Percentiles rank a stretch among this genome's conserved stretches.
These are phyloP conservation scores for Bremia lactucae DNA, from an alignment of 352 stramenopile genomes.

Conservation along the genomic window DNA sequence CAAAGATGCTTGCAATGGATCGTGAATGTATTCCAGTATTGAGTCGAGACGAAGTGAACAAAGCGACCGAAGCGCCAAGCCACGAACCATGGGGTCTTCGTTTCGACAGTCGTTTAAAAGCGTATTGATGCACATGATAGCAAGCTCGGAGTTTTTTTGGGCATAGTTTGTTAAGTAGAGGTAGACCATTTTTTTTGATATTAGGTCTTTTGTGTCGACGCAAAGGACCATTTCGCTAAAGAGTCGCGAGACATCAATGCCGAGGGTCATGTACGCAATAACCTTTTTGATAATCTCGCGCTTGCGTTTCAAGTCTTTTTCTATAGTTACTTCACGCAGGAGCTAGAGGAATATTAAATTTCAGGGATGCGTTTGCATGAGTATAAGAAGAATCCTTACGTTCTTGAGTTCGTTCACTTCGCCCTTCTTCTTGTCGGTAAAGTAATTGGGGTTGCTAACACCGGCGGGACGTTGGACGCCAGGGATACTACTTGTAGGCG, in stretches of 20 bases:
- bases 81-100: conserved; percentile 97
- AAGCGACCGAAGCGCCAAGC: conserved; percentile 93
- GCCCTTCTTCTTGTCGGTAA: conserved; percentile 90
- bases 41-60: conserved; percentile 93
- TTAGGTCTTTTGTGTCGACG: conserved; percentile 95
- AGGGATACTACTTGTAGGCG: conserved; percentile 7
- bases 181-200: conserved; percentile 99
- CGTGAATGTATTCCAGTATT: conserved; percentile 97
- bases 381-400: conserved; percentile 31
- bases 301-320: conserved; percentile 95
- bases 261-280: conserved; percentile 99
- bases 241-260: conserved; percentile 97
- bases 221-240: conserved; percentile 99
- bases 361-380: neutral
- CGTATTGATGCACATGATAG: conserved; percentile 99
- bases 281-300: conserved; percentile 99
- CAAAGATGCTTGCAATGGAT: conserved; percentile 87
- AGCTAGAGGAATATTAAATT: conserved; percentile 35
- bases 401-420: conserved; percentile 94
- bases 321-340: conserved; percentile 93
- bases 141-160: conserved; percentile 95
- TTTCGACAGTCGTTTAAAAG: conserved; percentile 98
- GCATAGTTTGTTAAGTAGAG: conserved; percentile 99
- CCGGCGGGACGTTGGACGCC: conserved; percentile 15
- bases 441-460: conserved; percentile 60